phyloP scores from a whole-genome alignment of 345 rosid genomes.

The Bruguiera gymnorhiza region DNA sequence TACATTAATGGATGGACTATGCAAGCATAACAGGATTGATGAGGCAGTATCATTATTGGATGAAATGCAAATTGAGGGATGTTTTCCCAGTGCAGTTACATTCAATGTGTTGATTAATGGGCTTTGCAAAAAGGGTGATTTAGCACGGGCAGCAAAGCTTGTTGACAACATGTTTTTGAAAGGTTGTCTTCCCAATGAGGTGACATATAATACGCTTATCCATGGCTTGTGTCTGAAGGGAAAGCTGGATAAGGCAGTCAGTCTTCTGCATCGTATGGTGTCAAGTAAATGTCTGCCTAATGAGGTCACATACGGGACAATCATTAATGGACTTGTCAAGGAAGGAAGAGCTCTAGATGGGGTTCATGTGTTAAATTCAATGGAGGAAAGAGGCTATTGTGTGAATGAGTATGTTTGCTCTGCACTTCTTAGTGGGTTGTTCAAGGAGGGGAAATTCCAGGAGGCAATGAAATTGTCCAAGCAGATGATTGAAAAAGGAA shows the following conservation, averaged over 20 bases:
- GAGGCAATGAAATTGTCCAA: constrained; percentile 65
- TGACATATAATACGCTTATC: constrained; percentile 84
- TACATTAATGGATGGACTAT: constrained; percentile 93
- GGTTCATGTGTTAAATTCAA: constrained; percentile 39
- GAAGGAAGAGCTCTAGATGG: constrained; percentile 60
- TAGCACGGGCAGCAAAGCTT: constrained; percentile 69
- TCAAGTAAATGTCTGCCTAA: constrained; percentile 64
- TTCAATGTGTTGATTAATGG: constrained; percentile 82
- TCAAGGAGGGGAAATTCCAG: constrained; percentile 64
- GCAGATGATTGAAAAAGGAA: constrained; percentile 54
- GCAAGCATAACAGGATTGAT: constrained; percentile 68
- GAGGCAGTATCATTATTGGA: constrained; percentile 84
- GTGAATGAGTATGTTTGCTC: constrained; percentile 69
- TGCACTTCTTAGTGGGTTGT: constrained; percentile 69
- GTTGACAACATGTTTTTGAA: constrained; percentile 91
- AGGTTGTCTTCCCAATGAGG: constrained; percentile 76
- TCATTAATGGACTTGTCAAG: constrained; percentile 81
- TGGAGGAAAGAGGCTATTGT: constrained; percentile 73
- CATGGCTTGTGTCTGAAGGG: constrained; percentile 84
- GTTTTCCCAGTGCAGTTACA: constrained; percentile 57
- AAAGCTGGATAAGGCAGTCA: constrained; percentile 74
- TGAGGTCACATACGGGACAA: constrained; percentile 76
- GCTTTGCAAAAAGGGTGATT: constrained; percentile 76
- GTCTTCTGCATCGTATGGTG: constrained; percentile 79
- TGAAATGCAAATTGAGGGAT: constrained; percentile 93